These are phyloP conservation scores for Diaporthe batatas DNA, from an alignment of 2,329 filamentous ascomycete genomes.

Conservation along the genomic window DNA sequence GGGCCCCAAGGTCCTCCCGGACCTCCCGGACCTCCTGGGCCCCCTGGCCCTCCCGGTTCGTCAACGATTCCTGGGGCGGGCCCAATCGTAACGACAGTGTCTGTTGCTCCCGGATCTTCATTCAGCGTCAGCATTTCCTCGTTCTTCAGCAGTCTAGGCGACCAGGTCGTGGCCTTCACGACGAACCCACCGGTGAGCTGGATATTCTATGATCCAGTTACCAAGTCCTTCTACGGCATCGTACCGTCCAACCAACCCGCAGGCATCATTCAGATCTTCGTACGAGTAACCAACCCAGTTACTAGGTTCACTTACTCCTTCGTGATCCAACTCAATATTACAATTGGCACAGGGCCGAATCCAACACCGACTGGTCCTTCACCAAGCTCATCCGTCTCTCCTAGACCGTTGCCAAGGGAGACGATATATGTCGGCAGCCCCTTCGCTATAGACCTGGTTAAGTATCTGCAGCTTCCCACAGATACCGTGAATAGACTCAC, in stretches of 20 bases:
- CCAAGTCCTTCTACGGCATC: constrained; percentile 22
- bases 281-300: background rate
- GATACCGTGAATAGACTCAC: constrained; percentile 5
- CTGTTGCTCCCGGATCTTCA: background rate
- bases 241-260: background rate
- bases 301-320: constrained; percentile 3
- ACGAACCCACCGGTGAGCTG: constrained; percentile 9
- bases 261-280: background rate
- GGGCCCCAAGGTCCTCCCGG: background rate
- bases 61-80: background rate
- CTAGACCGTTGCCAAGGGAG: constrained; percentile 4
- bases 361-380: background rate
- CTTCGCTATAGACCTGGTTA: constrained; percentile 13
- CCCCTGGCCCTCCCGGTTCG: background rate
- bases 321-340: background rate
- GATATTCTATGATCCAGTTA: constrained; percentile 30
- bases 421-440: constrained; percentile 7
- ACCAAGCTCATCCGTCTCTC: background rate
- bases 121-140: constrained; percentile 23
- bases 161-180: constrained; percentile 21
- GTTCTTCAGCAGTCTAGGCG: background rate
- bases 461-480: background rate
- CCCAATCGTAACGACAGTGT: background rate
- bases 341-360: background rate
- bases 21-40: background rate